Evolutionary conservation across 169 alveolate genomes (phyloP).

Genomic region (Eimeria maxima): DNA sequence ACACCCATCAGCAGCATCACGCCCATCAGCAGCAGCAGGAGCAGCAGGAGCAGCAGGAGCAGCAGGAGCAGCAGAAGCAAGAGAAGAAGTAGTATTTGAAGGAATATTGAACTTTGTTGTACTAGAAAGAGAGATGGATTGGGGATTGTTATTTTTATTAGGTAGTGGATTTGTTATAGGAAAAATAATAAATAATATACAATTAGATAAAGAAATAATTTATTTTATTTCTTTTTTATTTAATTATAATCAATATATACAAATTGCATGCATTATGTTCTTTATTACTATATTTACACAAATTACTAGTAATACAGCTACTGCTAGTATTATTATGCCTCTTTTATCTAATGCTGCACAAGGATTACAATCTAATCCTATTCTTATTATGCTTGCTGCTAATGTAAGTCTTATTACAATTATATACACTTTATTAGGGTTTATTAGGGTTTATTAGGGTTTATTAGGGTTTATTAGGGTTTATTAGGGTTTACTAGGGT

Average conservation of each 20-base stretch:
- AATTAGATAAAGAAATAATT: no score
- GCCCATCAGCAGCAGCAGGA: neutral
- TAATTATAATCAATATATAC: neutral
- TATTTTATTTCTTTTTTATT: no score
- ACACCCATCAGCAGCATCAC: no score
- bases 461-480: no score
- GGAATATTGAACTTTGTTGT: conserved; percentile 50
- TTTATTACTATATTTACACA: conserved; percentile 47
- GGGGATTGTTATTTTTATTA: conserved; percentile 72
- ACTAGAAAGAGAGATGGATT: conserved; percentile 69
- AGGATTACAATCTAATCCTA: conserved; percentile 38
- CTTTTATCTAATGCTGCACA: conserved; percentile 55
- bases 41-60: neutral
- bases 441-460: no score
- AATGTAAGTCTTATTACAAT: neutral
- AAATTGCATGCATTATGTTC: conserved; percentile 63
- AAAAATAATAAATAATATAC: conserved; percentile 23
- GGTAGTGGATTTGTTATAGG: conserved; percentile 79
- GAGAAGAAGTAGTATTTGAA: neutral
- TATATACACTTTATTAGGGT: neutral
- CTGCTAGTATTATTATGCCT: conserved; percentile 76
- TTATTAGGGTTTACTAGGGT: no score
- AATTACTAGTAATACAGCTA: conserved; percentile 79
- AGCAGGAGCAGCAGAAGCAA: neutral
- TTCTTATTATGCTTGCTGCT: conserved; percentile 71